Evolutionary conservation across 2,329 filamentous ascomycete species (phyloP).

Genomic region (Monosporascus ibericus): DNA sequence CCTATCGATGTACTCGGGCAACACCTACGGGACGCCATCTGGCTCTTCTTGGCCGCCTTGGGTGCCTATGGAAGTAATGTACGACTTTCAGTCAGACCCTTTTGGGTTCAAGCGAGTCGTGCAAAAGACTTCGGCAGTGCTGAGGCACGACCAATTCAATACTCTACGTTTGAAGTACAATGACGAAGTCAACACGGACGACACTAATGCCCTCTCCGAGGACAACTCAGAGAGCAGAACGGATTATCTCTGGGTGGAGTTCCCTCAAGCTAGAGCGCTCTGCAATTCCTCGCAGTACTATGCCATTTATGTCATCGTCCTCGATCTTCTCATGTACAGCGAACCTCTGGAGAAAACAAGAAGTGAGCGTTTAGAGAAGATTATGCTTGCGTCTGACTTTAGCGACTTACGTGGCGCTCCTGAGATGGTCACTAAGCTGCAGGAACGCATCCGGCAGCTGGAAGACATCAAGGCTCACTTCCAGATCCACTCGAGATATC

Average conservation of each 20-base stretch:
- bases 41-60: slow-evolving; percentile 94
- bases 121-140: slow-evolving; percentile 88
- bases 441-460: slow-evolving; percentile 86
- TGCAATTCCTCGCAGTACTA: slow-evolving; percentile 98
- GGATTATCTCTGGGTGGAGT: slow-evolving; percentile 95
- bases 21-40: slow-evolving; percentile 78
- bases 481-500: slow-evolving; percentile 80
- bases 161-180: slow-evolving; percentile 94
- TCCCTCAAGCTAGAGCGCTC: slow-evolving; percentile 86
- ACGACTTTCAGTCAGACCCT: slow-evolving; percentile 87
- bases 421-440: slow-evolving; percentile 83
- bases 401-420: slow-evolving; percentile 92
- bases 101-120: slow-evolving; percentile 98
- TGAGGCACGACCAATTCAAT: slow-evolving; percentile 98
- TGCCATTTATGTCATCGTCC: slow-evolving; percentile 93
- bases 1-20: slow-evolving; percentile 89
- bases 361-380: slow-evolving; percentile 91
- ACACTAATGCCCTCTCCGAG: slow-evolving; percentile 42
- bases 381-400: slow-evolving; percentile 97
- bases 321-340: slow-evolving; percentile 92
- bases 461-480: slow-evolving; percentile 97
- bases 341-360: slow-evolving; percentile 97
- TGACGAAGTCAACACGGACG: slow-evolving; percentile 74
- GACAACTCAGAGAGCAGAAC: slow-evolving; percentile 70
- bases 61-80: slow-evolving; percentile 98